These are phyloP conservation scores for Usnea hakonensis DNA, from an alignment of 495 filamentous ascomycete genomes.

Conservation along the genomic window DNA sequence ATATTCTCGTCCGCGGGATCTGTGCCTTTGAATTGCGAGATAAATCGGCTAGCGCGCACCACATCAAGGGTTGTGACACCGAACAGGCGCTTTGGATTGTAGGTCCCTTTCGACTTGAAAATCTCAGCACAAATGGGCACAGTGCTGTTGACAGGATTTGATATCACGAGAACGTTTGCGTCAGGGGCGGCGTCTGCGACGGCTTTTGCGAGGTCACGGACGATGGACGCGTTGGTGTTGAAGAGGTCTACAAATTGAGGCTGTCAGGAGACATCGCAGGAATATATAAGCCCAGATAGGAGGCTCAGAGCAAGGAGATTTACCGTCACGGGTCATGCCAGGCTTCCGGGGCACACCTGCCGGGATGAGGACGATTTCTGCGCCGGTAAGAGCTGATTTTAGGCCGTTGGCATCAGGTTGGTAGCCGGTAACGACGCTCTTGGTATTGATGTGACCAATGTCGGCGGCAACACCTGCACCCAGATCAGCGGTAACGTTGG, in stretches of 20 bases:
- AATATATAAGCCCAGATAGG: too few species aligned
- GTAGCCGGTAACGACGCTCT: conserved; percentile 88
- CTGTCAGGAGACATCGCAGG: background rate
- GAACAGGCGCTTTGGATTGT: conserved; percentile 98
- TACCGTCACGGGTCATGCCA: conserved; percentile 96
- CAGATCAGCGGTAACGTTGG: conserved; percentile 9
- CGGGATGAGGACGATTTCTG: conserved; percentile 93
- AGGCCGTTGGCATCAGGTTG: conserved; percentile 68
- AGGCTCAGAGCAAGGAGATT: background rate
- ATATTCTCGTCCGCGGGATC: conserved; percentile 90
- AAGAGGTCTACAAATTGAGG: conserved; percentile 64
- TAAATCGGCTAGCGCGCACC: conserved; percentile 94
- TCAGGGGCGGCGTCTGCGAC: conserved; percentile 80
- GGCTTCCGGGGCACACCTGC: conserved; percentile 98
- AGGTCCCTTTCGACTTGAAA: conserved; percentile 86
- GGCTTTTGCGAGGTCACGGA: conserved; percentile 96
- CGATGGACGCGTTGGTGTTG: conserved; percentile 99
- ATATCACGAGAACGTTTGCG: conserved; percentile 93
- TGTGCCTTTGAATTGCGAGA: conserved; percentile 81
- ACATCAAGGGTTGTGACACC: conserved; percentile 99
- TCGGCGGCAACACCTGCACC: conserved; percentile 91
- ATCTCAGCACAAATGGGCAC: conserved; percentile 96
- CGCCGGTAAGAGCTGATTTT: conserved; percentile 65
- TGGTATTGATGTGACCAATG: conserved; percentile 97
- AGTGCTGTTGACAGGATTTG: conserved; percentile 99